Percentiles rank a stretch among this genome's conserved stretches.
phyloP scores from a whole-genome alignment of 441 rosid species.

The Euphorbia schlechtendalii region DNA sequence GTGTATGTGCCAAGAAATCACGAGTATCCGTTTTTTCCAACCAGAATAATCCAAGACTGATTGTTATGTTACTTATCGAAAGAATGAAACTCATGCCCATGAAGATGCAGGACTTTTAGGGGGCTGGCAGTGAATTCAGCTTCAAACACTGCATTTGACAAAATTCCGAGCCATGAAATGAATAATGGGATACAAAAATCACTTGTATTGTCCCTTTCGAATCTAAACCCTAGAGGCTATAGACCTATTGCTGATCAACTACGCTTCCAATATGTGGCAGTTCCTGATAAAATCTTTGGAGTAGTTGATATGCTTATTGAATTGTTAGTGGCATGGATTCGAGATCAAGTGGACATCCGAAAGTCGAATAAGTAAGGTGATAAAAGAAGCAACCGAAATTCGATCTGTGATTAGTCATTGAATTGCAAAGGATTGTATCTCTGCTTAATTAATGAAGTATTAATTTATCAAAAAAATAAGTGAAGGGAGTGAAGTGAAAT shows the following conservation, averaged over 20 bases:
- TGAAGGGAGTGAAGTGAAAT: no score
- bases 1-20: slow-evolving; percentile 26
- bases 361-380: no score
- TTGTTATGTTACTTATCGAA: slow-evolving; percentile 60
- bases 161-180: slow-evolving; percentile 24
- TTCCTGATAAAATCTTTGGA: slow-evolving; percentile 82
- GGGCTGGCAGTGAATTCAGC: slow-evolving; percentile 27
- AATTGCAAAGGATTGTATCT: no score
- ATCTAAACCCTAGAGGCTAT: slow-evolving; percentile 31
- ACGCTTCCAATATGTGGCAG: slow-evolving; percentile 84
- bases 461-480: no score
- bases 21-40: slow-evolving; percentile 32
- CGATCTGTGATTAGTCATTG: no score
- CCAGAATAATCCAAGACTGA: slow-evolving; percentile 35
- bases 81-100: slow-evolving; percentile 55
- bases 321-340: no score
- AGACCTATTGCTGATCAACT: slow-evolving; percentile 30
- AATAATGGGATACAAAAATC: slow-evolving; percentile 18
- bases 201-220: slow-evolving; percentile 21
- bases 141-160: slow-evolving; percentile 20
- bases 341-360: no score
- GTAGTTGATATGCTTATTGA: slow-evolving; percentile 84
- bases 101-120: no score
- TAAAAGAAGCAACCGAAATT: no score
- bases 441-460: no score